Evolutionary conservation across 306 rosid species (phyloP).

Genomic region (Vigna angularis): DNA sequence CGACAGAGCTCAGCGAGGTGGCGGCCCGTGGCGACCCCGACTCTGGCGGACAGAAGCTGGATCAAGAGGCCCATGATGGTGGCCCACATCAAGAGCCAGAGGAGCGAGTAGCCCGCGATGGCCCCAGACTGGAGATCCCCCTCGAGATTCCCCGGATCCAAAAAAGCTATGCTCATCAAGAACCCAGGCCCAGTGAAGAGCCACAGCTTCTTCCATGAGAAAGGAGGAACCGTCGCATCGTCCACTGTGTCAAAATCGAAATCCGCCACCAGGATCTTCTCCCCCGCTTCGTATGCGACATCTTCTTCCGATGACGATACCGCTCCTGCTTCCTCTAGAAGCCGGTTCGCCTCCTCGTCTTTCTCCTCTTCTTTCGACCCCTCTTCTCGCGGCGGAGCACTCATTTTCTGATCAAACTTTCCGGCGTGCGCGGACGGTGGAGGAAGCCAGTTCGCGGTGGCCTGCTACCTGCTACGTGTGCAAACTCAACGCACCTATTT

Average conservation of each 20-base stretch:
- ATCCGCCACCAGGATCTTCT: conserved; percentile 70
- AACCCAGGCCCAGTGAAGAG: conserved; percentile 87
- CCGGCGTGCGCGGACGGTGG: conserved; percentile 8
- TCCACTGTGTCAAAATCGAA: conserved; percentile 48
- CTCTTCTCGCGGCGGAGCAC: conserved; percentile 48
- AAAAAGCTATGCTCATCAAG: conserved; percentile 88
- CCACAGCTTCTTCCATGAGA: conserved; percentile 90
- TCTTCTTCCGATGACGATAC: conserved; percentile 41
- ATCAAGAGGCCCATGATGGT: conserved; percentile 80
- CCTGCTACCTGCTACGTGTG: conserved; percentile 31
- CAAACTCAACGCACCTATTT: conserved; percentile 29
- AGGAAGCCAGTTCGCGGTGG: conserved; percentile 31
- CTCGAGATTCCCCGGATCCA: conserved; percentile 93
- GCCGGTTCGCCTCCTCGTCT: conserved; percentile 68
- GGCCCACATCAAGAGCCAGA: conserved; percentile 91
- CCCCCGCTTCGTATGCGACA: conserved; percentile 74
- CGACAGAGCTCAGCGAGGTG: conserved; percentile 85
- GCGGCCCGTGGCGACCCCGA: conserved; percentile 86
- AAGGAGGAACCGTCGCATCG: conserved; percentile 60
- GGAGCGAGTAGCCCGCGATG: conserved; percentile 80
- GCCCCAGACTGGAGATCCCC: conserved; percentile 95
- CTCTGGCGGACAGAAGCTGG: conserved; percentile 71
- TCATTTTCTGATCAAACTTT: conserved; percentile 46
- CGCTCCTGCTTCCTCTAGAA: conserved; percentile 6
- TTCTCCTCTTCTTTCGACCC: conserved; percentile 42